phyloP scores from a whole-genome alignment of 306 rosid genomes.

The Herpetospermum pedunculosum region DNA sequence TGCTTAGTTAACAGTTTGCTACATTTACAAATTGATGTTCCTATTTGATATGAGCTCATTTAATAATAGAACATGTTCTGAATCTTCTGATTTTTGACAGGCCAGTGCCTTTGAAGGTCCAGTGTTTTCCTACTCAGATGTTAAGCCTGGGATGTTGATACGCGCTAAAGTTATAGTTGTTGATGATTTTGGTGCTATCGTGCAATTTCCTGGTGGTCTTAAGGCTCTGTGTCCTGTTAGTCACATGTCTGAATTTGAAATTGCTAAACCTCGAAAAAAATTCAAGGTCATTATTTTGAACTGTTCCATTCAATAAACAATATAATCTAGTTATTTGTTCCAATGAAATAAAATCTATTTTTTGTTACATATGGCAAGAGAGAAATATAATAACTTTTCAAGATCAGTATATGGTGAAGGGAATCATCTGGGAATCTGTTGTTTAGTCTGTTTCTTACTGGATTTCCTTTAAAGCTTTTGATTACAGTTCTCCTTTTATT shows the following conservation, averaged over 20 bases:
- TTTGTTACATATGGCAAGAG: background rate
- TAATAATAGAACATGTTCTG: background rate
- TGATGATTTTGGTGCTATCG: constrained; percentile 82
- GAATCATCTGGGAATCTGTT: background rate
- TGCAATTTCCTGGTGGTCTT: constrained; percentile 92
- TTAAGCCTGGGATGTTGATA: constrained; percentile 83
- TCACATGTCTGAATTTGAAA: constrained; percentile 96
- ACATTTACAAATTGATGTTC: background rate
- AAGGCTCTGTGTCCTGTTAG: constrained; percentile 90
- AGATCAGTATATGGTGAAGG: background rate
- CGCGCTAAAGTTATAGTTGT: constrained; percentile 70
- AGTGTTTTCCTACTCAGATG: constrained; percentile 86
- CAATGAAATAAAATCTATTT: background rate
- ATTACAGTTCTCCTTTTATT: background rate
- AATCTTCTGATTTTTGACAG: constrained; percentile 25
- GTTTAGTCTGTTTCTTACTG: background rate
- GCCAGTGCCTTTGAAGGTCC: constrained; percentile 80
- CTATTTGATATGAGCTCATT: background rate
- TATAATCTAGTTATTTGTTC: background rate
- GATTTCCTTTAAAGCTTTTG: background rate
- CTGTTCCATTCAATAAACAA: background rate
- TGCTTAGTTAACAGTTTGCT: background rate
- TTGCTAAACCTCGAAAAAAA: constrained; percentile 78
- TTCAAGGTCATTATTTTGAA: constrained; percentile 42
- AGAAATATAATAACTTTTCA: background rate